Evolutionary conservation across 169 alveolate species (phyloP).

Genomic region (Eimeria praecox): DNA sequence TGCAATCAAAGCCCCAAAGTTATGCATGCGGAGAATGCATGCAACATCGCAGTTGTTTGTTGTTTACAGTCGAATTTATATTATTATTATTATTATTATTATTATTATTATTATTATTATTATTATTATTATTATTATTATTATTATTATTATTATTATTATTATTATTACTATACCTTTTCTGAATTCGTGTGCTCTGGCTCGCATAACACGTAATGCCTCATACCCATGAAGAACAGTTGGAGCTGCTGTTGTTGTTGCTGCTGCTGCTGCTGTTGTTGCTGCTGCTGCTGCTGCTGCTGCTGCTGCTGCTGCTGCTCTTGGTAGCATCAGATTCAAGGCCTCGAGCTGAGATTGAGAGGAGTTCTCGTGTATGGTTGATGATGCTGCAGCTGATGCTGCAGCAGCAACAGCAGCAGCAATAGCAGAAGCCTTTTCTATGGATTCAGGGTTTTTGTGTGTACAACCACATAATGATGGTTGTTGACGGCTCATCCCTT

Average conservation of each 20-base stretch:
- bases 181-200: slow-evolving; percentile 1
- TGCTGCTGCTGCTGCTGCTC: neutral
- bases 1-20: no score
- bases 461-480: neutral
- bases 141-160: no score
- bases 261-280: no score
- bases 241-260: neutral
- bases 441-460: neutral
- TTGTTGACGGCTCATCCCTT: neutral
- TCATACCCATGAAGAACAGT: slow-evolving; percentile 29
- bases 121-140: no score
- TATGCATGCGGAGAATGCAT: no score
- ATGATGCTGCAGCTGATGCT: neutral
- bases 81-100: no score
- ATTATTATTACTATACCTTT: neutral
- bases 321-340: slow-evolving; percentile 1
- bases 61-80: no score
- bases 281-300: neutral
- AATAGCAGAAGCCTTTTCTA: neutral
- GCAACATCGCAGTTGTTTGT: no score
- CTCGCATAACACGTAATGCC: neutral
- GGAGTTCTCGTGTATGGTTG: neutral
- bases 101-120: no score
- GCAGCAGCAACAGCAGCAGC: slow-evolving; percentile 47
- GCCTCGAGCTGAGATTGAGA: slow-evolving; percentile 21